Evolutionary conservation across 306 rosid genomes (phyloP), one percentile per base, ranked within the genome.

Genomic region (Astragalus glycyphyllos): DNA sequence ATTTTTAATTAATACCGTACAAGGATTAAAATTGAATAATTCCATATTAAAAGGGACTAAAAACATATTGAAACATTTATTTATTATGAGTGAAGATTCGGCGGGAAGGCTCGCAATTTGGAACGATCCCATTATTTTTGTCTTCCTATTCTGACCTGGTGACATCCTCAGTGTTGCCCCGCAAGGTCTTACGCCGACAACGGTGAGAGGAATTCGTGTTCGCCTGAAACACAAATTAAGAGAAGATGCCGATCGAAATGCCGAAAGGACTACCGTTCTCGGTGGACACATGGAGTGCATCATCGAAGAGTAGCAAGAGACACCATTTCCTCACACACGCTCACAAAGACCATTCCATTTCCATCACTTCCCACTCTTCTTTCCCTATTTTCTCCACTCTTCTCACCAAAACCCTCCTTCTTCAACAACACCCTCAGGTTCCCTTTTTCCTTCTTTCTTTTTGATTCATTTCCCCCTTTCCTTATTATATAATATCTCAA

Each of bases 241-340:
- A 57, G 16, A 60, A 67, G 16, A 91, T 89, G 98, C 90, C 96
- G 47, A 86, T 89, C 8, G 89, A 89, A 80, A 79, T 89, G 92
- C 98, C 92, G 9, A 77, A 66, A 41, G 96, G 96, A 2, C 54
- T 91, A 14, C 93, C 97, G 1, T 91, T 91, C 84, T 89, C 93
- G 0, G 91, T 89, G n/a, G 98, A 92, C 65, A 87, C 97, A 56
- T 89, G 97, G 94, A 75, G 58, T 63, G 65, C 69, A 9, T 72
- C 80, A 0, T 87, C 97, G 12, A 80, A 23, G 71, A 58, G 42
- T 34, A 83, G 47, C 11, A 91, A 91, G 83, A 58, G 91, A 12
- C 82, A 87, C 62, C 91, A 84, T 76, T 92, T 92, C 83, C 80
- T 92, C 3, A 87, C 90, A 12, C 97, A 92, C 72, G 96, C 97